Percentiles rank a stretch among this genome's conserved stretches.
Conservation (phyloP, 2,329 filamentous ascomycete genomes). For the Colletotrichum magnum region DNA sequence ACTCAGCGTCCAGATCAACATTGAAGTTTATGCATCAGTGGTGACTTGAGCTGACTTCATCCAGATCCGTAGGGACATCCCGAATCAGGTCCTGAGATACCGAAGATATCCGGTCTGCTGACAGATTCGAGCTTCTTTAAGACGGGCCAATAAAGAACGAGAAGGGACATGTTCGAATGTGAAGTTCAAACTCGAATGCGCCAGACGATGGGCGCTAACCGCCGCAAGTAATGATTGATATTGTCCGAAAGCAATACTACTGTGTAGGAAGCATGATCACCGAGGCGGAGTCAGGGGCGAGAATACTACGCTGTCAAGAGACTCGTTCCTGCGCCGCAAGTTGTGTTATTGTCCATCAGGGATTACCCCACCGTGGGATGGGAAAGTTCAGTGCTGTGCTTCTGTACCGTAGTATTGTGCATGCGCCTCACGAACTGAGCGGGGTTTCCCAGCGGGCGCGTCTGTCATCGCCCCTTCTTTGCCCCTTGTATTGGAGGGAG, state of each 20-base stretch:
- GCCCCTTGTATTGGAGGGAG: too few relatives aligned
- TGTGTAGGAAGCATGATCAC: not conserved
- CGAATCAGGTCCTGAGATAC: slow-evolving; percentile 6
- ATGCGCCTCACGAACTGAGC: not conserved
- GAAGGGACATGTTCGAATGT: not conserved
- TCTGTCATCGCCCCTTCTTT: too few relatives aligned
- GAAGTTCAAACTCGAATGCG: not conserved
- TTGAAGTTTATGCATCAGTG: too few relatives aligned
- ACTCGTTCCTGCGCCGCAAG: not conserved
- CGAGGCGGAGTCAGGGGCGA: not conserved
- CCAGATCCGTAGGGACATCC: not conserved
- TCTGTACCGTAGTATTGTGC: not conserved
- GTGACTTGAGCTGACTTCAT: too few relatives aligned
- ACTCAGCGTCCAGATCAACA: too few relatives aligned
- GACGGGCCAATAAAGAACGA: not conserved
- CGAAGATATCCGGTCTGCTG: not conserved
- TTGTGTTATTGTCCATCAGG: not conserved
- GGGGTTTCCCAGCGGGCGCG: not conserved
- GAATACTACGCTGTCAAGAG: not conserved
- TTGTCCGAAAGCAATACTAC: not conserved
- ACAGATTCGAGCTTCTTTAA: not conserved
- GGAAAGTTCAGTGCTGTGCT: not conserved
- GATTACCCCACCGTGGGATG: too few relatives aligned
- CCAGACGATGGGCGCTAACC: not conserved
- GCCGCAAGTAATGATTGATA: not conserved